A percentile compares a stretch with the other conserved stretches of the same genome.
phyloP scores from a whole-genome alignment of 257 asterid species.

The Solanum lignicaule region DNA sequence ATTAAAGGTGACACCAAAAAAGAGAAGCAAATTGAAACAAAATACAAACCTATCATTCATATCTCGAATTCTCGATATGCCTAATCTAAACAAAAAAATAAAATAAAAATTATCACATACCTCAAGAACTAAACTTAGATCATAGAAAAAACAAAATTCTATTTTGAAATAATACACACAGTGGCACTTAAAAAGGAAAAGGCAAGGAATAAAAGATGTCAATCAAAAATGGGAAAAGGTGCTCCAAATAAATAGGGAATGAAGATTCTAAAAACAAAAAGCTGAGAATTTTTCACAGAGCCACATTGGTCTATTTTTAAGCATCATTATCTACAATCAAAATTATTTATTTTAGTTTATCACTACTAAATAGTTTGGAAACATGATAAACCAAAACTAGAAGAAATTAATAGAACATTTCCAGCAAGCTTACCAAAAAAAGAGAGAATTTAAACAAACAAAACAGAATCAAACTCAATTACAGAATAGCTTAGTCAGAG shows the following conservation, averaged over 20 bases:
- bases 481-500: neutral
- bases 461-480: neutral
- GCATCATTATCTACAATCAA: conserved; percentile 5
- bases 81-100: neutral
- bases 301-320: neutral
- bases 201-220: conserved; percentile 13
- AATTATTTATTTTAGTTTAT: neutral
- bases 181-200: neutral
- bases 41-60: neutral
- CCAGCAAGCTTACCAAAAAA: neutral
- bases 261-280: conserved; percentile 25
- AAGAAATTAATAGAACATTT: neutral
- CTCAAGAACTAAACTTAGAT: conserved; percentile 6
- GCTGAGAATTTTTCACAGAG: conserved; percentile 4
- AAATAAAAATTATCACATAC: neutral
- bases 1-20: neutral
- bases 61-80: neutral
- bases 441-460: neutral
- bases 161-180: neutral
- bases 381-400: neutral
- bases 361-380: neutral
- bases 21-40: neutral
- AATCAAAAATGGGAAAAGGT: conserved; percentile 9
- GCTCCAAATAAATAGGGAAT: conserved; percentile 26
- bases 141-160: neutral